phyloP scores from a whole-genome alignment of 331 rosid genomes.

The Dryas integrifolia region DNA sequence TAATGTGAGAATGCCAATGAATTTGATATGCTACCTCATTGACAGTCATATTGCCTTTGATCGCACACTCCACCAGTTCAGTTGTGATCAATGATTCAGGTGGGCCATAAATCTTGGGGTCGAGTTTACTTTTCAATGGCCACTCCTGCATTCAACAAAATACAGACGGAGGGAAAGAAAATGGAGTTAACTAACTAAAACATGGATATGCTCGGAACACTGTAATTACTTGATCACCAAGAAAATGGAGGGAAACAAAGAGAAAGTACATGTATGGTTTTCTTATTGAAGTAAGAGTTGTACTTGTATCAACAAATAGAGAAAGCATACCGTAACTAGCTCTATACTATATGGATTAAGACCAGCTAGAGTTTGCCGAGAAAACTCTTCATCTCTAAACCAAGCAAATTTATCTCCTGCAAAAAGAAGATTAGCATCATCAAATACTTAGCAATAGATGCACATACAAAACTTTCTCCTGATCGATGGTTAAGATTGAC shows the following conservation, averaged over 20 bases:
- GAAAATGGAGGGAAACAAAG: background rate
- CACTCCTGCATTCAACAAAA: slow-evolving; percentile 38
- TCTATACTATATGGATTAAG: slow-evolving; percentile 53
- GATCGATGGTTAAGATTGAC: too few species aligned
- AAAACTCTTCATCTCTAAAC: slow-evolving; percentile 57
- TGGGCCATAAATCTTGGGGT: slow-evolving; percentile 48
- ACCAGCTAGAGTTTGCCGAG: slow-evolving; percentile 65
- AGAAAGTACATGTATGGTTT: background rate
- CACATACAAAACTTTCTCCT: too few species aligned
- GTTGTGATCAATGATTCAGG: slow-evolving; percentile 50
- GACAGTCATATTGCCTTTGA: slow-evolving; percentile 36
- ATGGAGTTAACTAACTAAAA: background rate
- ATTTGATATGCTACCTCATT: slow-evolving; percentile 29
- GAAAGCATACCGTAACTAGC: slow-evolving; percentile 40
- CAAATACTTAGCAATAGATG: too few species aligned
- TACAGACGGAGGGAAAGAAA: background rate
- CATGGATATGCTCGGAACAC: background rate
- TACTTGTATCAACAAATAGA: background rate
- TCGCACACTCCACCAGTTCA: slow-evolving; percentile 43
- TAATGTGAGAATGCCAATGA: background rate
- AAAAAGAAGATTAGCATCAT: background rate
- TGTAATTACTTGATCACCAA: background rate
- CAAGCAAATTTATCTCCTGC: slow-evolving; percentile 58
- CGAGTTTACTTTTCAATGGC: slow-evolving; percentile 53
- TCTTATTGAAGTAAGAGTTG: background rate